Percentiles rank a stretch among this genome's conserved stretches.
phyloP scores from a whole-genome alignment of 1,139 yeast genomes.

The Yamadazyma diddensiae region DNA sequence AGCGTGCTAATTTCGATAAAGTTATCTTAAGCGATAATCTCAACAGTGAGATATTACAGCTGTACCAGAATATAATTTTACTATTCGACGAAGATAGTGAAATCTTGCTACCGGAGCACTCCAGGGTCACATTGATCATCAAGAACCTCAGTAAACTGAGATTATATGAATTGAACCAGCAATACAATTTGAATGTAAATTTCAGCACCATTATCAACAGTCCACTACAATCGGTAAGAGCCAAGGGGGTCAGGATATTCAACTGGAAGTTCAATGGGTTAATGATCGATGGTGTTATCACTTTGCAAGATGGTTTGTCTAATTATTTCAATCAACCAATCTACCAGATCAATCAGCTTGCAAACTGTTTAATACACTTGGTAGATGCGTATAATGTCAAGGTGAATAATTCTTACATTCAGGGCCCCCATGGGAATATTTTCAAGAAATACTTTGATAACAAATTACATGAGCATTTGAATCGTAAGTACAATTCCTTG shows the following conservation, averaged over 20 bases:
- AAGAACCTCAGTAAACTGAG: conserved; percentile 29
- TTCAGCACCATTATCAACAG: conserved; percentile 19
- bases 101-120: conserved; percentile 14
- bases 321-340: conserved; percentile 37
- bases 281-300: conserved; percentile 23
- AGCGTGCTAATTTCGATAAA: conserved; percentile 54
- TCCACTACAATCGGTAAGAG: conserved; percentile 12
- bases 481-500: conserved; percentile 26
- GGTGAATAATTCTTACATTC: conserved; percentile 36
- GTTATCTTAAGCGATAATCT: conserved; percentile 42
- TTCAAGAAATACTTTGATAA: conserved; percentile 25
- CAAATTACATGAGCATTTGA: conserved; percentile 28
- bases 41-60: conserved; percentile 12
- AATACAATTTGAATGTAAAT: conserved; percentile 19
- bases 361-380: conserved; percentile 24
- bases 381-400: conserved; percentile 25
- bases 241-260: conserved; percentile 20
- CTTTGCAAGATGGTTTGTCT: conserved; percentile 18
- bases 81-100: conserved; percentile 23
- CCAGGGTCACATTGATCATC: conserved; percentile 25
- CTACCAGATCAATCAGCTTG: conserved; percentile 26
- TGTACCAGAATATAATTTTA: conserved; percentile 36
- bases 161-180: conserved; percentile 26
- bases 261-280: conserved; percentile 36
- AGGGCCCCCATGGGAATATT: conserved; percentile 38